A percentile compares a stretch with the other conserved stretches of the same genome.
These are phyloP conservation scores for Yamadazyma epiphylla DNA, from an alignment of 1,139 yeast species.

Conservation along the genomic window DNA sequence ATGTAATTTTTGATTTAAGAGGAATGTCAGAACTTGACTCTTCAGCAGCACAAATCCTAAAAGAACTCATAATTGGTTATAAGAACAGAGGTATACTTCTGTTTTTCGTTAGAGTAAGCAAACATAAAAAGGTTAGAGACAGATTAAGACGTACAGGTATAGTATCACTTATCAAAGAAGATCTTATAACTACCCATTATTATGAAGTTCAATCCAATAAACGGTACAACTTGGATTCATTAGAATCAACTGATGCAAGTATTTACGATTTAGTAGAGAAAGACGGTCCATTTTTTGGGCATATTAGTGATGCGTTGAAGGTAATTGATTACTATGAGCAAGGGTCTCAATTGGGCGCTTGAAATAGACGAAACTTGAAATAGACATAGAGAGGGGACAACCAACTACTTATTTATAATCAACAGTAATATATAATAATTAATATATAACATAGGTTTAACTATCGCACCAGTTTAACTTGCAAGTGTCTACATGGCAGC, in stretches of 20 bases:
- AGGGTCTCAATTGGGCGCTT: too few species aligned
- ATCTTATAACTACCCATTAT: conserved; percentile 26
- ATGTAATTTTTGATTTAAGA: conserved; percentile 74
- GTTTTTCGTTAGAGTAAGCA: conserved; percentile 62
- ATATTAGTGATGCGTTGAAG: conserved; percentile 40
- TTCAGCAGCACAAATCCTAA: conserved; percentile 75
- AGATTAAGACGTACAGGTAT: conserved; percentile 34
- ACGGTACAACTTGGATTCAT: not conserved
- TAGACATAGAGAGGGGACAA: too few species aligned
- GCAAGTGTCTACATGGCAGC: too few species aligned
- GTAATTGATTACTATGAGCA: conserved; percentile 37
- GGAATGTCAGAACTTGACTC: conserved; percentile 90
- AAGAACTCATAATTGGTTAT: conserved; percentile 56
- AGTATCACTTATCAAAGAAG: conserved; percentile 19
- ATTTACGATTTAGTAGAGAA: conserved; percentile 26
- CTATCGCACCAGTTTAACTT: too few species aligned
- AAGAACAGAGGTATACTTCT: conserved; percentile 54
- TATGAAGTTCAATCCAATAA: conserved; percentile 18
- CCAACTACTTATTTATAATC: too few species aligned
- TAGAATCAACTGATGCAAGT: conserved; percentile 6
- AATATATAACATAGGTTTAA: too few species aligned
- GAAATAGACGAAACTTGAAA: too few species aligned
- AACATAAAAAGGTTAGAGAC: conserved; percentile 27
- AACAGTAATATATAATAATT: too few species aligned
- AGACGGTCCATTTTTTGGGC: conserved; percentile 33